phyloP scores from a whole-genome alignment of 352 stramenopile species.

The Phytophthora palmivora region DNA sequence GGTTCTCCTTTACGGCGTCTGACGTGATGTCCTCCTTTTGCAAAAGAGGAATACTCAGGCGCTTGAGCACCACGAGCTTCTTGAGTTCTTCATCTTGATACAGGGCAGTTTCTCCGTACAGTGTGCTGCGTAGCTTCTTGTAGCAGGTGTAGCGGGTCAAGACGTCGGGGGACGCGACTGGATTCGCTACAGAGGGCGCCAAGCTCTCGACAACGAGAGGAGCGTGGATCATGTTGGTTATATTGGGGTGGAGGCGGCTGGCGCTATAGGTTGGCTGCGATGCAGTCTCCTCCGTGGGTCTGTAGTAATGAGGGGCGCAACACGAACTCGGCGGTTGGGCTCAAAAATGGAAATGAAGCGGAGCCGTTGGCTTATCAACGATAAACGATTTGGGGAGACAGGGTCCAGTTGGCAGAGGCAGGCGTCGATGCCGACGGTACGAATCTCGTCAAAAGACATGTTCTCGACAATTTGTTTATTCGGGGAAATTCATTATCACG shows the following conservation, averaged over 20 bases:
- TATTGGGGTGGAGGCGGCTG: constrained; percentile 15
- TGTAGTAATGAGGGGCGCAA: constrained; percentile 1
- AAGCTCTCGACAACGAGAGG: constrained; percentile 28
- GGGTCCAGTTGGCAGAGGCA: constrained; percentile 5
- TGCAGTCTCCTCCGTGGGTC: constrained; percentile 22
- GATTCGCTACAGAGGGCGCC: constrained; percentile 4
- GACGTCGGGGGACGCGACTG: constrained; percentile 8
- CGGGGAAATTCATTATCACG: too few species aligned
- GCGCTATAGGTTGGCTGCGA: constrained; percentile 1
- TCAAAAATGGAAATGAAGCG: constrained; percentile 26
- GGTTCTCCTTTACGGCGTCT: constrained; percentile 50
- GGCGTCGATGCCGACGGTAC: constrained; percentile 23
- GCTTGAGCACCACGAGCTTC: constrained; percentile 67
- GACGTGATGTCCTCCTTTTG: constrained; percentile 38
- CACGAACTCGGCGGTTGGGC: constrained; percentile 17
- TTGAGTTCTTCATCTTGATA: constrained; percentile 49
- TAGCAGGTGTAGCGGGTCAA: constrained; percentile 46
- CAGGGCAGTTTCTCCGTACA: constrained; percentile 67
- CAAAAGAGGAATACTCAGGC: constrained; percentile 46
- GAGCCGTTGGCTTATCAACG: constrained; percentile 2
- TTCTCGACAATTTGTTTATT: too few species aligned
- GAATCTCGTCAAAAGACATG: constrained; percentile 7
- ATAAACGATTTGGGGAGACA: constrained; percentile 9
- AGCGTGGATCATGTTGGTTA: constrained; percentile 30
- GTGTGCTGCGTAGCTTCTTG: constrained; percentile 55